Conservation (phyloP, 768 basidiomycete genomes). For the Russula compacta region DNA sequence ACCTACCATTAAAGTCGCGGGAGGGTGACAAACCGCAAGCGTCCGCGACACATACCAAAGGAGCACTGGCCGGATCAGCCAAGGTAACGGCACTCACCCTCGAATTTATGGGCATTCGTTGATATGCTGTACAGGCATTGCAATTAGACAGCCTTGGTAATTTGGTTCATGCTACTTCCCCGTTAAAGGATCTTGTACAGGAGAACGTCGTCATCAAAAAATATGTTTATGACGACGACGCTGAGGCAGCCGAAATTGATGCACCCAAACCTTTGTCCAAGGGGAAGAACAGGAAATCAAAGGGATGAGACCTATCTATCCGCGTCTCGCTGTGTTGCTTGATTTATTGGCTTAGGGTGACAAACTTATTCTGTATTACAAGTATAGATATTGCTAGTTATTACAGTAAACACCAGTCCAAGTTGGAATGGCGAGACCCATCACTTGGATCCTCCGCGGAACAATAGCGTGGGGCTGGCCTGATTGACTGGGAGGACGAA, state of each 20-base stretch:
- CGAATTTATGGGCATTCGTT: not conserved
- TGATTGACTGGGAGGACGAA: constrained; percentile 75
- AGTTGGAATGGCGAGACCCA: not conserved
- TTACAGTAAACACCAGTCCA: not conserved
- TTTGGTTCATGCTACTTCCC: constrained; percentile 45
- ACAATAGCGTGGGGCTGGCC: constrained; percentile 56
- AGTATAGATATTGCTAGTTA: not conserved
- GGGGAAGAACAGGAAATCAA: constrained; percentile 48
- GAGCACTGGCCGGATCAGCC: constrained; percentile 58
- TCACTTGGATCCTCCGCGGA: constrained; percentile 33
- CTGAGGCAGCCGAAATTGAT: constrained; percentile 26
- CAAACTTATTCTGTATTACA: not conserved
- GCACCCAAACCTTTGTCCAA: constrained; percentile 22
- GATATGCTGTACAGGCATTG: constrained; percentile 35
- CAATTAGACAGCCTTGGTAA: constrained; percentile 68
- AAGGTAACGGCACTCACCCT: constrained; percentile 40
- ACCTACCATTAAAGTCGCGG: constrained; percentile 45
- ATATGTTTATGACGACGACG: constrained; percentile 71
- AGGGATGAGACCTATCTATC: constrained; percentile 27
- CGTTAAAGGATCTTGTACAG: constrained; percentile 45
- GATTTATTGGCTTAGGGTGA: constrained; percentile 7
- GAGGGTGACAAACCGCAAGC: constrained; percentile 32
- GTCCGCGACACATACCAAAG: constrained; percentile 35
- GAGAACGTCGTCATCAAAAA: constrained; percentile 70
- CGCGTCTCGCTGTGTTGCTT: constrained; percentile 13